These are phyloP conservation scores for Candida rishiriensis DNA, from an alignment of 805 yeast species.

Conservation along the genomic window DNA sequence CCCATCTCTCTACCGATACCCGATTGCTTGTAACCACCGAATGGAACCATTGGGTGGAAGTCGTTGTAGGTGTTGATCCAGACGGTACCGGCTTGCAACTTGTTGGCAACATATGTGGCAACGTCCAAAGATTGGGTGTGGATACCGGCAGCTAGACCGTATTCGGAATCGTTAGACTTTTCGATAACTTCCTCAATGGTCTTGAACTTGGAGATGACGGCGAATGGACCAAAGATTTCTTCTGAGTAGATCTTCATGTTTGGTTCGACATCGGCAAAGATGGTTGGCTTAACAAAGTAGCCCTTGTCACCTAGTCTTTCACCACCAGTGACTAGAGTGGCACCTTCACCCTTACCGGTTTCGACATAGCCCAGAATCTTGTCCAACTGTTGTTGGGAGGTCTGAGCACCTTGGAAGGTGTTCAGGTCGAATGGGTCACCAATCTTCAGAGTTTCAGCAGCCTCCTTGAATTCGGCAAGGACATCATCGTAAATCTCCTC, in stretches of 20 bases:
- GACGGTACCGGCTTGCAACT: slow-evolving; percentile 69
- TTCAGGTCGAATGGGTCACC: slow-evolving; percentile 72
- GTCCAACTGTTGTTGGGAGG: slow-evolving; percentile 63
- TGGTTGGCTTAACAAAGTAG: slow-evolving; percentile 68
- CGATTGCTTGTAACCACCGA: slow-evolving; percentile 77
- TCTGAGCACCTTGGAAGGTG: slow-evolving; percentile 75
- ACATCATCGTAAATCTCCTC: slow-evolving; percentile 65
- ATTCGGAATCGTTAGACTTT: slow-evolving; percentile 65
- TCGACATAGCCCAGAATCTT: slow-evolving; percentile 66
- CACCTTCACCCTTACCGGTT: slow-evolving; percentile 64
- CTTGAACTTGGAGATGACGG: slow-evolving; percentile 62
- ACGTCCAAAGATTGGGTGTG: slow-evolving; percentile 62
- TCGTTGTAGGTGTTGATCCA: slow-evolving; percentile 82
- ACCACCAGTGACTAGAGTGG: slow-evolving; percentile 69
- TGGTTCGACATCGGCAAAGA: slow-evolving; percentile 63
- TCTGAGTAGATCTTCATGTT: slow-evolving; percentile 61
- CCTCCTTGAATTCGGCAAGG: slow-evolving; percentile 51
- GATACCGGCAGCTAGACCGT: slow-evolving; percentile 79
- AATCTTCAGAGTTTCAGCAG: slow-evolving; percentile 56
- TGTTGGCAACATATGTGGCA: slow-evolving; percentile 59
- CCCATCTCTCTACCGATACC: slow-evolving; percentile 91
- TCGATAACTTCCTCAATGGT: slow-evolving; percentile 63
- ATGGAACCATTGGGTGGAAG: slow-evolving; percentile 71
- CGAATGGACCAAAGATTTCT: slow-evolving; percentile 81
- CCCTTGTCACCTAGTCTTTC: slow-evolving; percentile 60